phyloP scores from a whole-genome alignment of 352 stramenopile genomes.

The Plasmopara halstedii region DNA sequence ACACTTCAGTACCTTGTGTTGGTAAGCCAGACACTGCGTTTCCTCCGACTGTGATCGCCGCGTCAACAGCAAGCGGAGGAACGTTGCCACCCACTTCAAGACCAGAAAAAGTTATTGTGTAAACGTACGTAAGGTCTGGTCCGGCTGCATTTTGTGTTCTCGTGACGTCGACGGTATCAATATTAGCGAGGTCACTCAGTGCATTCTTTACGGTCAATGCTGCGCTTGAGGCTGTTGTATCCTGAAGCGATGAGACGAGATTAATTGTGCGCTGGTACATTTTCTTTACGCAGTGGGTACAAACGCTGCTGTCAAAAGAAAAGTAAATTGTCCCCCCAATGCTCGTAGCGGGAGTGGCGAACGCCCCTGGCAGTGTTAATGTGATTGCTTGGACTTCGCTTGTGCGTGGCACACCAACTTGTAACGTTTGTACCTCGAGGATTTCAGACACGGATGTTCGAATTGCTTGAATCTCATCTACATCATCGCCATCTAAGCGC shows the following conservation, averaged over 20 bases:
- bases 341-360: constrained; percentile 8
- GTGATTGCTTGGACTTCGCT: constrained; percentile 84
- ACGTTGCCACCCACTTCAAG: constrained; percentile 82
- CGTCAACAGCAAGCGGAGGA: constrained; percentile 50
- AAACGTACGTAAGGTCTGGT: constrained; percentile 62
- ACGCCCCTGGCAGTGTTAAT: constrained; percentile 53
- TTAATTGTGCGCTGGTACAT: constrained; percentile 37
- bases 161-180: constrained; percentile 39
- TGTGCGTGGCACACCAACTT: constrained; percentile 59
- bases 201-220: constrained; percentile 17
- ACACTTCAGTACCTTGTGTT: constrained; percentile 28
- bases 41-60: constrained; percentile 23
- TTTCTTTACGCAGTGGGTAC: constrained; percentile 67
- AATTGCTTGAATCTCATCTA: constrained; percentile 90
- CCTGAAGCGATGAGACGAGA: constrained; percentile 21
- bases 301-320: constrained; percentile 53
- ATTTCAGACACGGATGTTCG: constrained; percentile 63
- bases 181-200: constrained; percentile 44
- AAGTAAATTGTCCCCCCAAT: constrained; percentile 46
- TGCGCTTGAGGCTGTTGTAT: not conserved
- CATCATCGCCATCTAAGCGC: constrained; percentile 65
- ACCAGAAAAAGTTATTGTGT: constrained; percentile 83
- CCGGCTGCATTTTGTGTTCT: constrained; percentile 9
- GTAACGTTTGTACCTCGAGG: constrained; percentile 84
- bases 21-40: constrained; percentile 18